A percentile compares a stretch with the other conserved stretches of the same genome.
phyloP scores from a whole-genome alignment of 2,329 filamentous ascomycete species.

The Diaporthe destruens region DNA sequence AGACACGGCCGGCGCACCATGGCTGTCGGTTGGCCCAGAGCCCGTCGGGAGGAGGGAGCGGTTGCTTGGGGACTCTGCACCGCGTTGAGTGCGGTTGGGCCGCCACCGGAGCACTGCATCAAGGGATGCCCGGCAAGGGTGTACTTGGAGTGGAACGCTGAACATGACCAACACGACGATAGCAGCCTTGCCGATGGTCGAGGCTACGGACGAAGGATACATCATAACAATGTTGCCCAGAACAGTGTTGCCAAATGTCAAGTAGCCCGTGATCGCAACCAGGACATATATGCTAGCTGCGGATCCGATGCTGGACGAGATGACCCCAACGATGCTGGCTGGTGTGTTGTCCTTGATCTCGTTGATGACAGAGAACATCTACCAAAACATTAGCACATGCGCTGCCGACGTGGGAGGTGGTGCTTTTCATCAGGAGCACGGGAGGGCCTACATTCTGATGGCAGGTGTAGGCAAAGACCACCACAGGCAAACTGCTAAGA shows the following conservation, averaged over 20 bases:
- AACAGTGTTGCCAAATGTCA: constrained; percentile 93
- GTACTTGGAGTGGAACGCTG: constrained; percentile 93
- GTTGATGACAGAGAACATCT: constrained; percentile 99
- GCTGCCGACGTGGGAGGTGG: constrained; percentile 12
- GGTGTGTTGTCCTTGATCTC: constrained; percentile 91
- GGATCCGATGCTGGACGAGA: constrained; percentile 86
- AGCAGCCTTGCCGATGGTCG: constrained; percentile 92
- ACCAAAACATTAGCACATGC: constrained; percentile 46
- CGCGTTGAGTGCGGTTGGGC: constrained; percentile 63
- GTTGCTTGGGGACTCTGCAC: constrained; percentile 56
- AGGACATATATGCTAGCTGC: constrained; percentile 90
- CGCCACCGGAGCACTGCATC: constrained; percentile 96
- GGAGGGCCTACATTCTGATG: constrained; percentile 84
- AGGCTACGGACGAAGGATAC: constrained; percentile 83
- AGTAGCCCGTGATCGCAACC: constrained; percentile 93
- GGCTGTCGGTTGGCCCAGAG: constrained; percentile 56
- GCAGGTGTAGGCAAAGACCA: constrained; percentile 99
- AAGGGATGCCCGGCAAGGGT: constrained; percentile 94
- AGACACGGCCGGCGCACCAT: constrained; percentile 66
- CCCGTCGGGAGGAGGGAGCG: constrained; percentile 58
- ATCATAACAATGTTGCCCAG: constrained; percentile 94
- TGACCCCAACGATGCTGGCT: constrained; percentile 79
- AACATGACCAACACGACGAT: constrained; percentile 98
- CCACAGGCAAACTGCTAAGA: constrained; percentile 89
- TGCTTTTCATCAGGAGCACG: neutral